A percentile compares a stretch with the other conserved stretches of the same genome.
Conservation (phyloP, 495 filamentous ascomycete species). For the Xylaria telfairii region DNA sequence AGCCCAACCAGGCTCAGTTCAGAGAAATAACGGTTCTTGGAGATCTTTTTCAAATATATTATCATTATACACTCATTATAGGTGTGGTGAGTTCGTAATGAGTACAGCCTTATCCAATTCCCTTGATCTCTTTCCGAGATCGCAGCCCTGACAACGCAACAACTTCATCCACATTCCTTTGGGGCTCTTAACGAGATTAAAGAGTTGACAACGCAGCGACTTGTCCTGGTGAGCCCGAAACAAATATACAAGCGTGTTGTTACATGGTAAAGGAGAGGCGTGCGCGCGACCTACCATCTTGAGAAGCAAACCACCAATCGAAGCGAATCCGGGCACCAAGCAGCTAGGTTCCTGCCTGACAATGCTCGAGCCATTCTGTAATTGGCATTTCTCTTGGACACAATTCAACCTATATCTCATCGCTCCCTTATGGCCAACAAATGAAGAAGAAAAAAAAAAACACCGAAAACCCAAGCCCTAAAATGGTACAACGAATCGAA, state of each 20-base stretch:
- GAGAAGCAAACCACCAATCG: constrained; percentile 20
- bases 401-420: constrained; percentile 22
- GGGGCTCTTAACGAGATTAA: too few species aligned
- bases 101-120: constrained; percentile 25
- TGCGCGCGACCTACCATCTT: not conserved
- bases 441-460: constrained; percentile 27
- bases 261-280: constrained; percentile 13
- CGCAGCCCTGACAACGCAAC: too few species aligned
- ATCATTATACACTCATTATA: constrained; percentile 25
- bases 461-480: constrained; percentile 39
- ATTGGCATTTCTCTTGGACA: constrained; percentile 25
- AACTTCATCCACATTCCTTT: too few species aligned
- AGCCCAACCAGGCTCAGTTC: not conserved
- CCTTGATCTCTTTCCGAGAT: not conserved
- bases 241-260: constrained; percentile 27
- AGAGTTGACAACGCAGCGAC: not conserved
- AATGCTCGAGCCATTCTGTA: constrained; percentile 18
- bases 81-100: constrained; percentile 24
- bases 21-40: not conserved
- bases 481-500: constrained; percentile 41
- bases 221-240: constrained; percentile 1
- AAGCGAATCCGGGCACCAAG: constrained; percentile 23
- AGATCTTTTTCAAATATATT: constrained; percentile 16
- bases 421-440: constrained; percentile 18
- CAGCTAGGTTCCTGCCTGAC: constrained; percentile 26